These are phyloP conservation scores for Catunica adiposa DNA, from an alignment of 2,329 filamentous ascomycete genomes.

Conservation along the genomic window DNA sequence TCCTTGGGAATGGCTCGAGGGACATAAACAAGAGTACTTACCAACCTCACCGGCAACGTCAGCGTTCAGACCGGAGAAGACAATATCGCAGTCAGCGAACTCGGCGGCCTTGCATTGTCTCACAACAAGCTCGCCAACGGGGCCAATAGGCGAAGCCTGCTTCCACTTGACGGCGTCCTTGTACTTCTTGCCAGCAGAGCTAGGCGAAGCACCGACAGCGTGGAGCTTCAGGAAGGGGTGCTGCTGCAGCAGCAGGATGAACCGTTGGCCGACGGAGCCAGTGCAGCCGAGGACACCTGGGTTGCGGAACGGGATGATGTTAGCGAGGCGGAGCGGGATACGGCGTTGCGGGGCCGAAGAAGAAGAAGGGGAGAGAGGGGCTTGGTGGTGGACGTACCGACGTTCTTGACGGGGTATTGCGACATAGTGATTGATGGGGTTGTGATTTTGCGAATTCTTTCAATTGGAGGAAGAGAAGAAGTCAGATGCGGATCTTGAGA, in stretches of 20 bases:
- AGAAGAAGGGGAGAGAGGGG: not conserved
- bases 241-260: slow-evolving; percentile 76
- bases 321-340: not conserved
- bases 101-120: slow-evolving; percentile 68
- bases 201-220: slow-evolving; percentile 74
- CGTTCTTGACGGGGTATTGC: slow-evolving; percentile 41
- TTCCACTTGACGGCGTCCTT: slow-evolving; percentile 92
- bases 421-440: slow-evolving; percentile 16
- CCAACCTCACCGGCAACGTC: slow-evolving; percentile 86
- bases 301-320: not conserved
- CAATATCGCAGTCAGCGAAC: slow-evolving; percentile 78
- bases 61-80: slow-evolving; percentile 84
- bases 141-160: slow-evolving; percentile 68
- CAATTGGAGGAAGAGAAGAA: not conserved
- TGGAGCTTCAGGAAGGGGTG: slow-evolving; percentile 79
- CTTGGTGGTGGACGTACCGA: slow-evolving; percentile 27
- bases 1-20: not conserved
- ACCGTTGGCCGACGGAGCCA: slow-evolving; percentile 86
- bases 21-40: slow-evolving; percentile 26
- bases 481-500: not conserved
- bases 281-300: slow-evolving; percentile 73
- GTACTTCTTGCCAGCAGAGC: slow-evolving; percentile 86
- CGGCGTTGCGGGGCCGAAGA: not conserved
- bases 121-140: slow-evolving; percentile 66
- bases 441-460: not conserved